Evolutionary conservation across 2,329 filamentous ascomycete genomes (phyloP), one percentile per base, ranked within the genome.

Genomic region (Venturia oleaginea): DNA sequence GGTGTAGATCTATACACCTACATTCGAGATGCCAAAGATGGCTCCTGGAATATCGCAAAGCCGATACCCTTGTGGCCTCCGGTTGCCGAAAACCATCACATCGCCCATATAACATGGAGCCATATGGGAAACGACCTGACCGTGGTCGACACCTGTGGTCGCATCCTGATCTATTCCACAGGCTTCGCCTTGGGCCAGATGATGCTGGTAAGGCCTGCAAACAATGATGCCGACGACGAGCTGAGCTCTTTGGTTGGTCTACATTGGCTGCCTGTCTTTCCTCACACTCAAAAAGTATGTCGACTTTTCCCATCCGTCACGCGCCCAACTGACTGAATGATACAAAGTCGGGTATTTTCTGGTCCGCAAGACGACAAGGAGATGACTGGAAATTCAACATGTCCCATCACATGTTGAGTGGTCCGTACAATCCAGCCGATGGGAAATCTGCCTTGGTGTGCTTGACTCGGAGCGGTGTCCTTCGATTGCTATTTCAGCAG

Each of bases 41-140:
- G 88, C 2, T 81, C 81, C 48, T 97, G 92, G 91, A 82, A 81
- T 7, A 79, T 97, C 59, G 89, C 88, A 69, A 86, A 90, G 66
- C 84, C 89, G 0, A 62, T 42, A 1, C 22, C 57, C 27, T 19
- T 60, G 27, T 61, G 55, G 67, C 80, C 83, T 19, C 82, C 84
- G 55, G 78, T 83, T n/a, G 79, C 84, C 55, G 83, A 85, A 34
- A 83, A 86, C 1, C 85, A 85, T 37, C 86, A 84, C 4, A 80
- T 96, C 48, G 86, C 89, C 22, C 92, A 97, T 75, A 76, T 99
- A 11, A 87, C 85, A 62, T 97, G 92, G 91, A 90, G 89, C 61
- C 85, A 87, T 17, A 82, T 83, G 5, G 88, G 85, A 42, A 86
- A 87, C 2, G 94, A 97, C 69, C 81, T 99, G 64, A 92, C 92